Evolutionary conservation across 306 rosid species (phyloP).

Genomic region (Crataegus laevigata): DNA sequence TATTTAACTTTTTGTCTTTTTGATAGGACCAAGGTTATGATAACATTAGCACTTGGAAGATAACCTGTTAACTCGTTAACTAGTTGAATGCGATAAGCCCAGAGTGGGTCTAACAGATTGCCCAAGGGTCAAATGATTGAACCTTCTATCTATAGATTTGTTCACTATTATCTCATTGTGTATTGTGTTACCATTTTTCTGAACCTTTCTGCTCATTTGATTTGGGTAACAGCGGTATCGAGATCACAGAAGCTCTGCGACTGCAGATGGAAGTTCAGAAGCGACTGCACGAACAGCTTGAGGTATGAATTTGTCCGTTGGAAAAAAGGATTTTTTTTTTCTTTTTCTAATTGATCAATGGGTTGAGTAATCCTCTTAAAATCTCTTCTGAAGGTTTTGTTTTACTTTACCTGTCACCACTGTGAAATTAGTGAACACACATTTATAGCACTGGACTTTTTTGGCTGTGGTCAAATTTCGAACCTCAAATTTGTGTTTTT

Average conservation of each 20-base stretch:
- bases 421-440: not conserved
- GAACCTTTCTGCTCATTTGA: not conserved
- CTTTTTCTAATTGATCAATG: conserved; percentile 8
- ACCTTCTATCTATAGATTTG: not conserved
- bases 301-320: conserved; percentile 43
- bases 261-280: conserved; percentile 99
- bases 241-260: conserved; percentile 94
- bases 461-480: not conserved
- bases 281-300: conserved; percentile 94
- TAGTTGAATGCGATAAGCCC: not conserved
- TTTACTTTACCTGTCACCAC: not conserved
- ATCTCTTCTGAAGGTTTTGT: not conserved
- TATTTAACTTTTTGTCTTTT: not conserved
- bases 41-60: not conserved
- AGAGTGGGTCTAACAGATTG: not conserved
- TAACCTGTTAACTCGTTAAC: not conserved
- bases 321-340: conserved; percentile 15
- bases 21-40: not conserved
- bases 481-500: not conserved
- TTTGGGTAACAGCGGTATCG: conserved; percentile 62
- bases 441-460: not conserved
- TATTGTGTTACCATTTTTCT: conserved; percentile 1
- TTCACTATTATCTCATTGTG: not conserved
- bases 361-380: conserved; percentile 3
- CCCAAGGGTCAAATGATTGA: not conserved